A percentile compares a stretch with the other conserved stretches of the same genome.
Evolutionary conservation across 176 grass and related monocot species (phyloP).

Genomic region (Secale cereale): DNA sequence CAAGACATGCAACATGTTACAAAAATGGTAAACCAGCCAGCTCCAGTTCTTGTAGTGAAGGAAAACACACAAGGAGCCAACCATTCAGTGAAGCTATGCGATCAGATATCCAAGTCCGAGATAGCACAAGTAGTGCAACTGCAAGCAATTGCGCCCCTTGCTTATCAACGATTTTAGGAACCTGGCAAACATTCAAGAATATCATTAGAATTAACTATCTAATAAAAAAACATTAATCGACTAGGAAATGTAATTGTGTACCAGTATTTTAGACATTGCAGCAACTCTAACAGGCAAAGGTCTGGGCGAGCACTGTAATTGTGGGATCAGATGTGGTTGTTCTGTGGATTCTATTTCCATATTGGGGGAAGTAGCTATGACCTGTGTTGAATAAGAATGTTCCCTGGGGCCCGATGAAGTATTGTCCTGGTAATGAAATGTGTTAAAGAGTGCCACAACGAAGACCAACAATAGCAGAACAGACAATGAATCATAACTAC

Average conservation of each 20-base stretch:
- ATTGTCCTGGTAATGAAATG: constrained; percentile 55
- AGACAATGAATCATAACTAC: constrained; percentile 35
- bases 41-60: constrained; percentile 2
- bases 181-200: constrained; percentile 40
- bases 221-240: not conserved
- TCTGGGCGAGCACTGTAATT: constrained; percentile 55
- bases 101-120: constrained; percentile 97
- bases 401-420: constrained; percentile 45
- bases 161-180: constrained; percentile 88
- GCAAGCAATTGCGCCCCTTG: constrained; percentile 92
- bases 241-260: constrained; percentile 22
- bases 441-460: constrained; percentile 4
- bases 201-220: constrained; percentile 16
- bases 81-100: constrained; percentile 96
- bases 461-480: constrained; percentile 10
- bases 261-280: constrained; percentile 96
- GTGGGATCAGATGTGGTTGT: constrained; percentile 39
- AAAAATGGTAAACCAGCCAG: not conserved
- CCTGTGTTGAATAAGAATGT: constrained; percentile 56
- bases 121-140: constrained; percentile 81
- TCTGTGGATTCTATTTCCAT: constrained; percentile 48
- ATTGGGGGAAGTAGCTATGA: constrained; percentile 68
- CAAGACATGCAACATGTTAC: constrained; percentile 26
- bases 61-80: constrained; percentile 31
- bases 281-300: constrained; percentile 68